Conservation (phyloP, 768 basidiomycete species). For the Chiua virens region DNA sequence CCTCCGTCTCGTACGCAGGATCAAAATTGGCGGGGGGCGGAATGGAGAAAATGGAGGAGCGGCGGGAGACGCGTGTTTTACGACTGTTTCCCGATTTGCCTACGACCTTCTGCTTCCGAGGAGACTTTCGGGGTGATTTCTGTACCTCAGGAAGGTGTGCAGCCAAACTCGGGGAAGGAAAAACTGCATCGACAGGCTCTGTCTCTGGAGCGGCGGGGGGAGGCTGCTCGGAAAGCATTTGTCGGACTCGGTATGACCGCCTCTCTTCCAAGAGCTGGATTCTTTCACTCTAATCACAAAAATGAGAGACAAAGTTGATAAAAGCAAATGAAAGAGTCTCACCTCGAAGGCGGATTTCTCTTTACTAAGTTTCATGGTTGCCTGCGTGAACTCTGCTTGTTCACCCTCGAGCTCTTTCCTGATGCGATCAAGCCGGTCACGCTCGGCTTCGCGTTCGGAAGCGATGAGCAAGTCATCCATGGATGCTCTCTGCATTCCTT, state of each 20-base stretch:
- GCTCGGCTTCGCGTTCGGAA: slow-evolving; percentile 55
- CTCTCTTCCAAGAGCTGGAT: slow-evolving; percentile 65
- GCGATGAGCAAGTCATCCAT: slow-evolving; percentile 49
- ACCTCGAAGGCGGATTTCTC: slow-evolving; percentile 72
- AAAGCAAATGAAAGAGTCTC: slow-evolving; percentile 7
- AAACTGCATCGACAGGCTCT: slow-evolving; percentile 20
- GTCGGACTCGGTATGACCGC: slow-evolving; percentile 67
- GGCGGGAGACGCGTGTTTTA: slow-evolving; percentile 47
- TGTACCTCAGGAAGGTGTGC: slow-evolving; percentile 30
- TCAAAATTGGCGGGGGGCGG: slow-evolving; percentile 36
- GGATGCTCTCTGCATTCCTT: slow-evolving; percentile 33
- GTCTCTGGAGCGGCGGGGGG: no score
- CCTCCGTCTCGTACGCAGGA: slow-evolving; percentile 54
- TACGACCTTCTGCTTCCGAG: slow-evolving; percentile 44
- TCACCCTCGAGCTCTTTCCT: slow-evolving; percentile 63
- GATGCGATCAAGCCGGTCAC: slow-evolving; percentile 50
- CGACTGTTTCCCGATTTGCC: slow-evolving; percentile 46
- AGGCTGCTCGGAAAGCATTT: slow-evolving; percentile 58
- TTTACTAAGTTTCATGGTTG: slow-evolving; percentile 58
- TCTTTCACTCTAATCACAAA: slow-evolving; percentile 52
- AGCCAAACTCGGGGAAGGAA: slow-evolving; percentile 22
- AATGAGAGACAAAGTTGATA: slow-evolving; percentile 1
- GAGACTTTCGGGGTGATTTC: slow-evolving; percentile 46
- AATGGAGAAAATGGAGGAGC: slow-evolving; percentile 43
- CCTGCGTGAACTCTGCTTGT: slow-evolving; percentile 61